Evolutionary conservation across 768 basidiomycete species (phyloP).

Genomic region (Phallus indusiatus): DNA sequence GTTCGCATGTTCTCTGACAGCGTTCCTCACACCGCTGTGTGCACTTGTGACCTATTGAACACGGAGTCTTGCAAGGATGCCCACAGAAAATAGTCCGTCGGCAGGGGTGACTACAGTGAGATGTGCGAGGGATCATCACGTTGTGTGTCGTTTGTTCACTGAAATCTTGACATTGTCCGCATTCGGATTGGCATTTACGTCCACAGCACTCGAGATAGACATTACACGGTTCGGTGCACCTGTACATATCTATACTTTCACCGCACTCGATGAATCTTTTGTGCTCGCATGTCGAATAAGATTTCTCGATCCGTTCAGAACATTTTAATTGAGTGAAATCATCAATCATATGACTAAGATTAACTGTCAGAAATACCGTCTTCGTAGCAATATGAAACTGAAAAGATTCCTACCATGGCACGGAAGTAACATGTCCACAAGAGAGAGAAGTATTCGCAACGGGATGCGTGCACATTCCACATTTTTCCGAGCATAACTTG

Average conservation of each 20-base stretch:
- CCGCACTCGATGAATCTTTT: slow-evolving; percentile 36
- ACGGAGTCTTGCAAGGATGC: slow-evolving; percentile 40
- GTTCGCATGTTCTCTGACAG: slow-evolving; percentile 48
- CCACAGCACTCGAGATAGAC: slow-evolving; percentile 44
- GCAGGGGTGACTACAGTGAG: slow-evolving; percentile 41
- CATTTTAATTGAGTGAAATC: slow-evolving; percentile 36
- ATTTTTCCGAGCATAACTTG: slow-evolving; percentile 39
- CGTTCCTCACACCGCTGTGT: slow-evolving; percentile 32
- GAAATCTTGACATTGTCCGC: slow-evolving; percentile 38
- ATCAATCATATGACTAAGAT: slow-evolving; percentile 36
- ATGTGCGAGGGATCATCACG: slow-evolving; percentile 20
- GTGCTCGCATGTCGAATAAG: slow-evolving; percentile 48
- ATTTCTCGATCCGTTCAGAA: slow-evolving; percentile 30
- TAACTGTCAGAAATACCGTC: neutral
- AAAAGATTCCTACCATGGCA: slow-evolving; percentile 39
- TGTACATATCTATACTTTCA: slow-evolving; percentile 27
- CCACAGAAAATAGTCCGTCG: slow-evolving; percentile 43
- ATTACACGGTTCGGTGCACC: slow-evolving; percentile 35
- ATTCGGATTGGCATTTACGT: slow-evolving; percentile 37
- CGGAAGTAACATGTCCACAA: slow-evolving; percentile 41
- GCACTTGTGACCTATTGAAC: slow-evolving; percentile 43
- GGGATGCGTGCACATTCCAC: slow-evolving; percentile 44
- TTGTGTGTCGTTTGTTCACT: neutral
- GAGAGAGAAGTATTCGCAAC: slow-evolving; percentile 39
- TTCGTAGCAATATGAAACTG: neutral